Evolutionary conservation across 257 asterid genomes (phyloP).

Genomic region (Nicotiana attenuata): DNA sequence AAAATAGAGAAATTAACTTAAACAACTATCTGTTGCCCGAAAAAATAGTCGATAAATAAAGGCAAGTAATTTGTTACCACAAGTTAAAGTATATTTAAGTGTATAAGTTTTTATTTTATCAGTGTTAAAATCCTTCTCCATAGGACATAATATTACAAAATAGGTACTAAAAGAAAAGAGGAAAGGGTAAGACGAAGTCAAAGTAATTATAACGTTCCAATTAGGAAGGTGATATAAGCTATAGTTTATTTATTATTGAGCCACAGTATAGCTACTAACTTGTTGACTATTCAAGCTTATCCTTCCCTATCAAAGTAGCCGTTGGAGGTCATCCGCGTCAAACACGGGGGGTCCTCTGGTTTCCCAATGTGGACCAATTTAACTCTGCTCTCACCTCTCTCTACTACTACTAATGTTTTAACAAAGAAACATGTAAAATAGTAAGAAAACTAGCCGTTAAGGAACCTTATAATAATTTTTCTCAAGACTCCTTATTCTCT

Average conservation of each 20-base stretch:
- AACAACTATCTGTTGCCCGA: too few species aligned
- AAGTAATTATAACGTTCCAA: not conserved
- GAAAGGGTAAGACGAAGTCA: not conserved
- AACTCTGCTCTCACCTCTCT: not conserved
- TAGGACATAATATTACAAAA: not conserved
- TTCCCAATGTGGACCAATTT: not conserved
- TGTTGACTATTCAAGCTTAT: not conserved
- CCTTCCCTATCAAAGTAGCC: slow-evolving; percentile 33
- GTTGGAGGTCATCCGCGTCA: slow-evolving; percentile 38
- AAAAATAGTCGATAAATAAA: too few species aligned
- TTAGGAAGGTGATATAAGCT: not conserved
- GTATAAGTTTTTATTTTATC: not conserved
- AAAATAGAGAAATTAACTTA: too few species aligned
- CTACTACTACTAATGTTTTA: not conserved
- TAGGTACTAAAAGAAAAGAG: not conserved
- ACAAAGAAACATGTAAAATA: not conserved
- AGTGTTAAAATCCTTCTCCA: too few species aligned
- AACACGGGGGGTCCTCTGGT: slow-evolving; percentile 29
- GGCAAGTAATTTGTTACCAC: too few species aligned
- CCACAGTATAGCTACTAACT: not conserved
- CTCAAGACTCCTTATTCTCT: not conserved
- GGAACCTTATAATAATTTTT: not conserved
- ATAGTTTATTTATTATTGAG: slow-evolving; percentile 4
- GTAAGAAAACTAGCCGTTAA: slow-evolving; percentile 34
- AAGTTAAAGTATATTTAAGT: too few species aligned